Base-by-base conservation (phyloP, 768 basidiomycete species). In the Lactarius vividus region DNA sequence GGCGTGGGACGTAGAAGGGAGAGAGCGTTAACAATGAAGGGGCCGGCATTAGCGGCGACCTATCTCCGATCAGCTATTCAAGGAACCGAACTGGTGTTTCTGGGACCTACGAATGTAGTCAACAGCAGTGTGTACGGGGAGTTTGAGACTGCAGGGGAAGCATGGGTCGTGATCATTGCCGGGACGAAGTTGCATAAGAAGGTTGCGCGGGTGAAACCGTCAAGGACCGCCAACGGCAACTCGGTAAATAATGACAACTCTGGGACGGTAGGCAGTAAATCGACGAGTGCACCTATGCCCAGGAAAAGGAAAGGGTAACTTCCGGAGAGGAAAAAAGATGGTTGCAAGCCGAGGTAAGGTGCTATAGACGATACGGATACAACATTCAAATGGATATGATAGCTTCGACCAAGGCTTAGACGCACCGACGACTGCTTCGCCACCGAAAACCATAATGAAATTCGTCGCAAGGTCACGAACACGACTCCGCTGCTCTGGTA, bases 11-110 rank as follows among this genome's bases (percentile, higher is more conserved):
- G 84, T 52, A 92, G 81, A 77, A 92, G 85, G 55, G 88, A 88
- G 77, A 89, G 84, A 53, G 88, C 78, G 77, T 89, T 90, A 28
- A 83, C 82, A 67, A 91, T 73, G 80, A 95, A 90, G 80, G 92
- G 92, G 9, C 92, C 92, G 3, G 83, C 87, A 75, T 70, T 70
- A 18, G 67, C 61, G 18, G 57, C 57, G 57, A 70, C 56, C 69
- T 70, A 61, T 44, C 16, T 42, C 46, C 44, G 31, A 60, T 68
- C 42, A 69, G 59, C 37, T 26, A 40, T 39, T 23, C 44, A 44
- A 33, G 23, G 44, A 40, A 23, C 33, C 18, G 18, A 31, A 33
- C 35, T 35, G n/a, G 0, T 40, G 20, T 11, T 53, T 8, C 44
- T 11, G 28, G 37, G 44, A 54, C 69, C 39, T 66, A 70, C 69